Evolutionary conservation across 495 filamentous ascomycete species (phyloP).

Genomic region (Gamarada debralockiae): DNA sequence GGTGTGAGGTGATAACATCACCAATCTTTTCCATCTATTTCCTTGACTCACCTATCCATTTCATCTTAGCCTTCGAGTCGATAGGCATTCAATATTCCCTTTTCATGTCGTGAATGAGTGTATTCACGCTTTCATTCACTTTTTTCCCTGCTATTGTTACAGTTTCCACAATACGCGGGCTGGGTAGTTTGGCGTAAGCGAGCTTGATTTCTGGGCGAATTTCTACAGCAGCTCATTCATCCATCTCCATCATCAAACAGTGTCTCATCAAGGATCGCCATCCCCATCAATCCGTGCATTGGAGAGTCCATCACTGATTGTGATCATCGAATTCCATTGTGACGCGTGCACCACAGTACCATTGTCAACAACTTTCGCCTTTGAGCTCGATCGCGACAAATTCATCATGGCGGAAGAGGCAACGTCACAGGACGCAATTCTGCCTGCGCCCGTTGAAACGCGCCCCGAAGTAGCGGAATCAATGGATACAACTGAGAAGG

Average conservation of each 20-base stretch:
- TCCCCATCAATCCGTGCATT: conserved; percentile 14
- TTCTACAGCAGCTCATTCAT: background rate
- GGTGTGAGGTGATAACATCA: conserved; percentile 1
- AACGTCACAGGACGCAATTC: conserved; percentile 15
- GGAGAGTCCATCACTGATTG: conserved; percentile 7
- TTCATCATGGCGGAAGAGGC: conserved; percentile 22
- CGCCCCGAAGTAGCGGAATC: conserved; percentile 25
- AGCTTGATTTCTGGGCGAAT: conserved; percentile 1
- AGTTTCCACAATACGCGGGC: background rate
- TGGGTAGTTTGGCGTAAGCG: background rate
- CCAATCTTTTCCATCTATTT: background rate
- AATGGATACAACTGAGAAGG: conserved; percentile 2
- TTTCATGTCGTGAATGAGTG: background rate
- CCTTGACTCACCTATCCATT: background rate
- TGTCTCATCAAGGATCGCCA: no score
- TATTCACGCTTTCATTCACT: background rate
- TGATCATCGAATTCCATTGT: background rate
- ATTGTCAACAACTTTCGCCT: background rate
- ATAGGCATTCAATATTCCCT: conserved; percentile 14
- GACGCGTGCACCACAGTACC: conserved; percentile 16
- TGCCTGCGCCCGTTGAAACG: conserved; percentile 22
- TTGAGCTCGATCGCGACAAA: conserved; percentile 15
- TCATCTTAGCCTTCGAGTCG: conserved; percentile 5
- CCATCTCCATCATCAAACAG: conserved; percentile 15
- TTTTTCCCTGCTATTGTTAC: background rate